These are phyloP conservation scores for Pholiota molesta DNA, from an alignment of 768 basidiomycete species.

Conservation along the genomic window DNA sequence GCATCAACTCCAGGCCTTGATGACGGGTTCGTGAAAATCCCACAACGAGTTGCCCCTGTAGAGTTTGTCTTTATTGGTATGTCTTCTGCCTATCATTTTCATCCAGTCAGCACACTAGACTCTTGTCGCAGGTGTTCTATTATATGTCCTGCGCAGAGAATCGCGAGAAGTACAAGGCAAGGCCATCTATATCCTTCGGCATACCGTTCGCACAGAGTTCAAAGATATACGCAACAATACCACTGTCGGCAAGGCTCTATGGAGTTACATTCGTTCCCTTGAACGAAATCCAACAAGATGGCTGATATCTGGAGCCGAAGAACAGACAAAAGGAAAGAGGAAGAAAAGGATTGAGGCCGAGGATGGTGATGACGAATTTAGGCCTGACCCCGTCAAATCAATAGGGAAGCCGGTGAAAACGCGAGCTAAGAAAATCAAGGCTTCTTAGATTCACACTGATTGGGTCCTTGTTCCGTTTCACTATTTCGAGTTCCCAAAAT, in stretches of 20 bases:
- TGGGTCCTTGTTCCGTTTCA: neutral
- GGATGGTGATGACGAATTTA: constrained; percentile 49
- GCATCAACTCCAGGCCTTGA: constrained; percentile 44
- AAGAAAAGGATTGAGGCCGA: constrained; percentile 31
- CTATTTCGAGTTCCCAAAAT: neutral
- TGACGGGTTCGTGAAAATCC: constrained; percentile 54
- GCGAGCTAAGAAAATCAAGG: constrained; percentile 39
- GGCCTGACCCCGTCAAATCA: constrained; percentile 44
- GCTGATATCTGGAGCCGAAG: constrained; percentile 19
- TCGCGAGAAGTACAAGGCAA: constrained; percentile 50
- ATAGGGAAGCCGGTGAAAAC: constrained; percentile 44
- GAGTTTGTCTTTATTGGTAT: constrained; percentile 84
- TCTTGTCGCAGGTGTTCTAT: constrained; percentile 57
- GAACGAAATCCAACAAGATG: constrained; percentile 31
- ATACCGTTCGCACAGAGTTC: constrained; percentile 54
- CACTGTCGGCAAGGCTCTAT: constrained; percentile 55
- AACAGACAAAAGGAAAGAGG: constrained; percentile 28
- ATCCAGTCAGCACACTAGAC: neutral
- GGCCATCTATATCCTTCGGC: constrained; percentile 61
- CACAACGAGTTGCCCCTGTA: constrained; percentile 66
- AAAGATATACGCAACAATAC: constrained; percentile 69
- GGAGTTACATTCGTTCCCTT: constrained; percentile 50
- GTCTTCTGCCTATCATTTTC: constrained; percentile 17
- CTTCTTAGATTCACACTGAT: neutral
- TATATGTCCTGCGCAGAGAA: constrained; percentile 55